phyloP scores from a whole-genome alignment of 495 filamentous ascomycete species.

The Pyrenopolyporus hunteri region DNA sequence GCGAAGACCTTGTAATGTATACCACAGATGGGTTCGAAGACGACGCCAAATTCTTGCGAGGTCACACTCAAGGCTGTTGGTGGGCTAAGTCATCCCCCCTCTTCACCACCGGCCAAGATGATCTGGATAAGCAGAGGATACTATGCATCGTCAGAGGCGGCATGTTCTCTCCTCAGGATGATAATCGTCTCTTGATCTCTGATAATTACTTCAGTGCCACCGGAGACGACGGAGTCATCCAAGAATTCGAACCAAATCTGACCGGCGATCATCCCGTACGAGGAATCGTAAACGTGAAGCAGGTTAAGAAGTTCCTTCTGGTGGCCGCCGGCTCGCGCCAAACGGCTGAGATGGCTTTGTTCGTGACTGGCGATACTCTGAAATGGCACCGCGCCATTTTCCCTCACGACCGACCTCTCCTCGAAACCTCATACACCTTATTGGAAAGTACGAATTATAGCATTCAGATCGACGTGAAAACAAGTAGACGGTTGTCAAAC shows the following conservation, averaged over 20 bases:
- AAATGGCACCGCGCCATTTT: slow-evolving; percentile 95
- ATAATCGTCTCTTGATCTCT: slow-evolving; percentile 78
- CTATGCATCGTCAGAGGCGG: slow-evolving; percentile 80
- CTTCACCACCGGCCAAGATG: slow-evolving; percentile 69
- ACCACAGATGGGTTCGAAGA: slow-evolving; percentile 83
- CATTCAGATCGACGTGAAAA: slow-evolving; percentile 93
- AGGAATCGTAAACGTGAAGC: slow-evolving; percentile 76
- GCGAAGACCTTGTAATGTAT: slow-evolving; percentile 69
- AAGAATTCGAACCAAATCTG: slow-evolving; percentile 74
- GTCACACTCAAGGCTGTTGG: slow-evolving; percentile 71
- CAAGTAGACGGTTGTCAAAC: slow-evolving; percentile 56
- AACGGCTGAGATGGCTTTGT: slow-evolving; percentile 89
- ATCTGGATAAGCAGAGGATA: slow-evolving; percentile 66
- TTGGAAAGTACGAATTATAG: slow-evolving; percentile 96
- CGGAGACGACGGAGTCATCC: slow-evolving; percentile 50
- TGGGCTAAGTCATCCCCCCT: slow-evolving; percentile 79
- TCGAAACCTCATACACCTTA: slow-evolving; percentile 89
- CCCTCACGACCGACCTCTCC: slow-evolving; percentile 67
- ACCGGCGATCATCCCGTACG: slow-evolving; percentile 71
- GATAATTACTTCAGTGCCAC: slow-evolving; percentile 73
- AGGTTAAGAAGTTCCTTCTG: slow-evolving; percentile 84
- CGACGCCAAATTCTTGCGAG: slow-evolving; percentile 63
- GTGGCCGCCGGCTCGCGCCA: slow-evolving; percentile 77
- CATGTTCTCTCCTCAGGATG: slow-evolving; percentile 63
- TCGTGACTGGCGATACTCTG: slow-evolving; percentile 74